Base-by-base conservation (phyloP, 1,284 basidiomycete genomes). In the Peniophora sp. region DNA sequence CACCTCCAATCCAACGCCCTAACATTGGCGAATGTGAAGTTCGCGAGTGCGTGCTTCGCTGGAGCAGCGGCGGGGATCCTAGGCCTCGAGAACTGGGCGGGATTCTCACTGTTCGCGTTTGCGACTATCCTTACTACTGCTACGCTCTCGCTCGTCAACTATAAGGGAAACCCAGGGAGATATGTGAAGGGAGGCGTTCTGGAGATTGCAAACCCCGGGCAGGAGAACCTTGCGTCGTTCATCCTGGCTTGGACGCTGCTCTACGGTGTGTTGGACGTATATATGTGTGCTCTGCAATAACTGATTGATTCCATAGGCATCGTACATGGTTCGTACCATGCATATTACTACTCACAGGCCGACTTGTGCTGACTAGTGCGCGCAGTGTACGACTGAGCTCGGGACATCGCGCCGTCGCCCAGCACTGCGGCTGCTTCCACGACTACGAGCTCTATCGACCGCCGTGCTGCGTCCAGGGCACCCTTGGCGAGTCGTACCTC, bases 181-280 rank as follows among this genome's bases (percentile, higher is more conserved):
- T 89, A 79, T 65, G 66, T 85, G 20, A 68, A 75, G 43, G 78
- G 80, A 8, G 83, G 86, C 6, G 63, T 79, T 60, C 66, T 72
- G 60, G 87, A 85, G 51, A 68, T 92, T 41, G 67, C 83, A 46
- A 90, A 86, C 53, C 84, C 92, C 0, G 89, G 89, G 11, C 85
- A 90, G 66, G 91, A 94, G 67, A 92, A 92, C 58, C 71, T 85
- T 17, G 86, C 89, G 60, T 89, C 89, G 1, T 95, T 92, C 63
- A 76, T 95, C 54, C 75, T 94, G 44, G 83, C 88, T 34, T 95
- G 91, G 91, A 95, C 92, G 36, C 70, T 93, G 52, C 88, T 91
- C 65, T 93, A 89, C 65, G 90, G 87, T 90, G 59, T 53, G 84
- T 69, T n/a, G n/a, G 5, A n/a, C 16, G 8, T 5, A 20, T 6